phyloP scores from a whole-genome alignment of 257 asterid species.

The Gentiana macrophylla region DNA sequence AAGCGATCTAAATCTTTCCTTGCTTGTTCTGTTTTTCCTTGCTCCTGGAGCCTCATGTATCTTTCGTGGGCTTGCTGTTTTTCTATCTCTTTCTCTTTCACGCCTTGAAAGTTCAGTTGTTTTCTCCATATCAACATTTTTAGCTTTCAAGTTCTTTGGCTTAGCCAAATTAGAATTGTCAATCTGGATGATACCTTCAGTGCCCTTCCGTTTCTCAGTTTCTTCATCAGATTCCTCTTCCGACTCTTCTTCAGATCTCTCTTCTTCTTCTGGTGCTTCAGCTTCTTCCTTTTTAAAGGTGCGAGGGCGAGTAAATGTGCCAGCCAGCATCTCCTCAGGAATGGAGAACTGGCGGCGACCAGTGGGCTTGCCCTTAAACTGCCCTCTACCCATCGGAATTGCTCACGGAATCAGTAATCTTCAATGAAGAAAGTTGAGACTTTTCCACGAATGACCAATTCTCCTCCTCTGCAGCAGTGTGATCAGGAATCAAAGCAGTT shows the following conservation, averaged over 20 bases:
- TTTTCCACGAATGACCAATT: too few species aligned
- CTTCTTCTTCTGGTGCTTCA: conserved; percentile 45
- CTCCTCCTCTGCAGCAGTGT: too few species aligned
- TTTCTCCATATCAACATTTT: conserved; percentile 70
- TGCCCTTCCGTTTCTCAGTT: conserved; percentile 59
- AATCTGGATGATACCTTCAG: conserved; percentile 68
- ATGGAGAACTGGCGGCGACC: conserved; percentile 48
- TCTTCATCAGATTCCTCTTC: conserved; percentile 74
- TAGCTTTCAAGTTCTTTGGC: conserved; percentile 82
- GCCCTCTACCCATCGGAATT: conserved; percentile 34
- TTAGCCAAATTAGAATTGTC: conserved; percentile 74
- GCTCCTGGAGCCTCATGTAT: conserved; percentile 97
- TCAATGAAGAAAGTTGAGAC: too few species aligned
- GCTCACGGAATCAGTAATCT: too few species aligned
- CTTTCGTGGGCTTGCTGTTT: conserved; percentile 85
- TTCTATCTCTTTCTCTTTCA: conserved; percentile 96
- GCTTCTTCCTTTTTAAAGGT: conserved; percentile 71
- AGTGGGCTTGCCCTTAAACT: conserved; percentile 45
- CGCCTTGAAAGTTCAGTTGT: conserved; percentile 91
- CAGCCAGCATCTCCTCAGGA: conserved; percentile 50
- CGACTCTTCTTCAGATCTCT: conserved; percentile 60
- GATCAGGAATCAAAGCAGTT: too few species aligned
- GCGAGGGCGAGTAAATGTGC: conserved; percentile 83
- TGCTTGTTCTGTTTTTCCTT: conserved; percentile 94
- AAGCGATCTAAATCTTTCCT: conserved; percentile 88